phyloP scores from a whole-genome alignment of 331 rosid genomes.

The Cydonia oblonga region DNA sequence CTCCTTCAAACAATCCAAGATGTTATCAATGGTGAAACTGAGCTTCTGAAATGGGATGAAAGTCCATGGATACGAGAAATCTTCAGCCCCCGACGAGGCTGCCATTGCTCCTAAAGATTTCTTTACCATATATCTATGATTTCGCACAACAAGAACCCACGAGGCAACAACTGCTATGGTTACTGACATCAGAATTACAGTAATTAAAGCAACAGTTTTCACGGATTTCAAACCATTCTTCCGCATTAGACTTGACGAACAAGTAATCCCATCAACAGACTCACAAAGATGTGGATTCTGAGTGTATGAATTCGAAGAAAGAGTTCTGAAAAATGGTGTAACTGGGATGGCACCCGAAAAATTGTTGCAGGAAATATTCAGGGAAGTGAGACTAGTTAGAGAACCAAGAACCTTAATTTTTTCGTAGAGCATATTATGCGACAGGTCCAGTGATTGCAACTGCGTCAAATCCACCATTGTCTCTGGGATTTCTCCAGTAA shows the following conservation, averaged over 20 bases:
- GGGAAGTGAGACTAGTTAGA: constrained; percentile 63
- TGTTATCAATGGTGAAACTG: constrained; percentile 56
- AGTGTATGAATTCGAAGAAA: constrained; percentile 44
- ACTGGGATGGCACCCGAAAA: constrained; percentile 88
- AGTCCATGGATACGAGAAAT: constrained; percentile 95
- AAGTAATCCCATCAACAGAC: constrained; percentile 60
- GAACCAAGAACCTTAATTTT: constrained; percentile 58
- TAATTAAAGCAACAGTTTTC: constrained; percentile 41
- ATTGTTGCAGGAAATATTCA: constrained; percentile 69
- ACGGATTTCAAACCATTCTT: constrained; percentile 47
- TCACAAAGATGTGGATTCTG: constrained; percentile 55
- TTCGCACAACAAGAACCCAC: constrained; percentile 47
- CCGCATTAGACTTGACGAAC: constrained; percentile 42
- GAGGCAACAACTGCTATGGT: constrained; percentile 46
- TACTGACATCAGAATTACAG: constrained; percentile 45
- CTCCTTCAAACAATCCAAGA: constrained; percentile 74
- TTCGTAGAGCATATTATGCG: constrained; percentile 57
- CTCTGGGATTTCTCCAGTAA: constrained; percentile 69
- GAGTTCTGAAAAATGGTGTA: constrained; percentile 65
- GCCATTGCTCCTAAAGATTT: constrained; percentile 29
- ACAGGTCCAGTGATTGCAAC: constrained; percentile 75
- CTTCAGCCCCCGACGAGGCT: constrained; percentile 50
- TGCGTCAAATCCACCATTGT: constrained; percentile 52
- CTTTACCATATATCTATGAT: constrained; percentile 37
- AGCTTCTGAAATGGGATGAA: constrained; percentile 89